Conservation (phyloP, 768 basidiomycete species). For the Russula lepida region DNA sequence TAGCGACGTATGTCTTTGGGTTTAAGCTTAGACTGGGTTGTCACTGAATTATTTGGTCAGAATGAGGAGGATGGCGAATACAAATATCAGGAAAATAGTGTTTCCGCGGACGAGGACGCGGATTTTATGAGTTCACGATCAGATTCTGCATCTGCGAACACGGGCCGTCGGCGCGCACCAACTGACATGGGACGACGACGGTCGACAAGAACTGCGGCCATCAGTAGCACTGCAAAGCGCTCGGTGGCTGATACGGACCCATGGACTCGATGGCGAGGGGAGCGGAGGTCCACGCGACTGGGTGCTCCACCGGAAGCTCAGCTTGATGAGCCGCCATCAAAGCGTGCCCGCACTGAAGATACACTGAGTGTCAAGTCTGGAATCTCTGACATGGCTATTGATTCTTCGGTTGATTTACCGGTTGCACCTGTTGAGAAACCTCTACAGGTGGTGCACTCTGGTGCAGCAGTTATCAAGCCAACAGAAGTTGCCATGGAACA, state of each 20-base stretch:
- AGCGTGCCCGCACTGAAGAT: conserved; percentile 74
- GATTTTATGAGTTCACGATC: conserved; percentile 31
- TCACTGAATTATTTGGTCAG: conserved; percentile 29
- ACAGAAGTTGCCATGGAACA: conserved; percentile 69
- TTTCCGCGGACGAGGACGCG: conserved; percentile 16
- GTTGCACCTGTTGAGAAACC: conserved; percentile 28
- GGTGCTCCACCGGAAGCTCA: conserved; percentile 47
- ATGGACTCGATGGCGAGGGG: conserved; percentile 59
- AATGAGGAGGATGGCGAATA: conserved; percentile 58
- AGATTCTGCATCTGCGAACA: conserved; percentile 17
- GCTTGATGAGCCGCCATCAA: conserved; percentile 45
- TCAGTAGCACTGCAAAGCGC: conserved; percentile 42
- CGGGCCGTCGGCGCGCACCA: conserved; percentile 9
- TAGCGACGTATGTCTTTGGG: conserved; percentile 47
- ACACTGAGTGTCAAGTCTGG: conserved; percentile 29
- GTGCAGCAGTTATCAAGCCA: conserved; percentile 61
- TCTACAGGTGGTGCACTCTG: conserved; percentile 42
- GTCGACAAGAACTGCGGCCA: conserved; percentile 35
- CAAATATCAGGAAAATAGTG: conserved; percentile 48
- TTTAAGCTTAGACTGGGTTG: conserved; percentile 23
- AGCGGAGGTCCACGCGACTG: conserved; percentile 61
- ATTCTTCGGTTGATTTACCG: conserved; percentile 5
- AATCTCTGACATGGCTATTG: conserved; percentile 22
- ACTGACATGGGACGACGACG: conserved; percentile 29
- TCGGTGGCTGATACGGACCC: conserved; percentile 39